phyloP scores from a whole-genome alignment of 179 eudicot species.

The Carnegiea gigantea region DNA sequence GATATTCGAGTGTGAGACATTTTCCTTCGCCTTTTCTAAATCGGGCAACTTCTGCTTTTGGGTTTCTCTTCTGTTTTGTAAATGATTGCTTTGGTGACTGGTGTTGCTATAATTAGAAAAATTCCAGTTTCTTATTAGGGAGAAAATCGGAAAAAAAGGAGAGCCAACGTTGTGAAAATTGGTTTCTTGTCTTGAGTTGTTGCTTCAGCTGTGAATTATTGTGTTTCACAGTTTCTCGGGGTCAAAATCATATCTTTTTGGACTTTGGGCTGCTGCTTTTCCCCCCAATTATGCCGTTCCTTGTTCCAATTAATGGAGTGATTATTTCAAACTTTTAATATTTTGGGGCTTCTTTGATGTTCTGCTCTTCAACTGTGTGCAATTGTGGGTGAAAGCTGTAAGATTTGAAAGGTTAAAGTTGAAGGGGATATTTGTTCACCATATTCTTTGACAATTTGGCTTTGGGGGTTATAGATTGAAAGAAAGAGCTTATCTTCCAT shows the following conservation, averaged over 20 bases:
- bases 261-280: not conserved
- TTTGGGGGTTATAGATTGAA: conserved; percentile 10
- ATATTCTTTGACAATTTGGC: not conserved
- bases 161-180: conserved; percentile 18
- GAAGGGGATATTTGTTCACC: conserved; percentile 4
- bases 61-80: conserved; percentile 17
- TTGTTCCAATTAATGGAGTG: conserved; percentile 21
- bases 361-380: not conserved
- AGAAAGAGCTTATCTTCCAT: conserved; percentile 21
- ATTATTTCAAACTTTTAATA: conserved; percentile 14
- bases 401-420: conserved; percentile 12
- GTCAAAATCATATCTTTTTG: not conserved
- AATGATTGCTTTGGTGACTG: conserved; percentile 18
- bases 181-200: conserved; percentile 23
- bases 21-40: conserved; percentile 8
- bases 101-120: conserved; percentile 19
- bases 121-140: conserved; percentile 12
- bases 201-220: conserved; percentile 13
- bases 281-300: not conserved
- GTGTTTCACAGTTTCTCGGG: not conserved
- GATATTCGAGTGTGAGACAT: conserved; percentile 1
- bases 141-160: conserved; percentile 2
- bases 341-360: conserved; percentile 4
- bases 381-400: conserved; percentile 14
- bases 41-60: conserved; percentile 18